phyloP scores from a whole-genome alignment of 2,329 filamentous ascomycete genomes.

The Epichloe coenophiala region DNA sequence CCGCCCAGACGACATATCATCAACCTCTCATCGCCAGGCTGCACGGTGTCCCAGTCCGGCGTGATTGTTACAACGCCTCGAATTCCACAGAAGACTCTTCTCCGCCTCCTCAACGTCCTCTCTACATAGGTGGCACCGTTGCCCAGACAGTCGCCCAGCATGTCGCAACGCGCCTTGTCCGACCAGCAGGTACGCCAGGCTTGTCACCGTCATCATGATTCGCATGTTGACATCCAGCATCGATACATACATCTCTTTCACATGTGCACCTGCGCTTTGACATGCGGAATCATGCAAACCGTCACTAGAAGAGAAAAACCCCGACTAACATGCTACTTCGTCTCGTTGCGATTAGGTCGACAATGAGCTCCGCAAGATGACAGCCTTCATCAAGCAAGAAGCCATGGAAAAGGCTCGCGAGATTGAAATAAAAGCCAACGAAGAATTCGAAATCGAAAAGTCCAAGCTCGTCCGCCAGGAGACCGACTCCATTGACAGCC shows the following conservation, averaged over 20 bases:
- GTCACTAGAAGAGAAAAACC: not conserved
- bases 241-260: constrained; percentile 5
- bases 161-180: constrained; percentile 95
- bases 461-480: constrained; percentile 96
- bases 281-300: not conserved
- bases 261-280: no score
- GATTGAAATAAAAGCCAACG: constrained; percentile 95
- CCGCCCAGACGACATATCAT: constrained; percentile 4
- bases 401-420: constrained; percentile 93
- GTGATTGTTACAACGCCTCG: not conserved
- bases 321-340: not conserved
- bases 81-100: not conserved
- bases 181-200: constrained; percentile 70
- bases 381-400: constrained; percentile 98
- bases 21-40: not conserved
- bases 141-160: constrained; percentile 34
- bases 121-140: not conserved
- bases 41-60: not conserved
- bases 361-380: constrained; percentile 99
- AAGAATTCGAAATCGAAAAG: constrained; percentile 98
- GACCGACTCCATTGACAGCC: constrained; percentile 77
- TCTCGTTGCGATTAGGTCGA: constrained; percentile 57
- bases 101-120: constrained; percentile 13
- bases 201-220: constrained; percentile 5
- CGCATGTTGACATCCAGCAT: constrained; percentile 8